Evolutionary conservation across 1,284 basidiomycete genomes (phyloP).

Genomic region (Moesziomyces antarcticus): DNA sequence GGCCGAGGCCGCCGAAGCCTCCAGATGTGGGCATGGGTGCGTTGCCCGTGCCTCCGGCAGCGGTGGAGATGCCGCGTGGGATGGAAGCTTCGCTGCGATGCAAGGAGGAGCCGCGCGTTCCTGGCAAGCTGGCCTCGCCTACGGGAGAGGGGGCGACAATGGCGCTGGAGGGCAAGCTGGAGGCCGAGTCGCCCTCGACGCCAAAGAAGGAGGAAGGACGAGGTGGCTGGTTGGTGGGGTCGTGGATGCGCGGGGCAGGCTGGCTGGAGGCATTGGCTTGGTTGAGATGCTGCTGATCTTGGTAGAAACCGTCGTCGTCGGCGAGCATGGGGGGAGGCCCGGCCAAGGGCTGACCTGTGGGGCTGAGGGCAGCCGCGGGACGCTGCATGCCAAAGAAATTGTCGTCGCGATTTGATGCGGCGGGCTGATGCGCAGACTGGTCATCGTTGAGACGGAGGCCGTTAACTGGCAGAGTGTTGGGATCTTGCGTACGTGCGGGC

Average conservation of each 20-base stretch:
- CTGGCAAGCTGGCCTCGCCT: constrained; percentile 15
- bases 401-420: constrained; percentile 14
- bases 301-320: constrained; percentile 39
- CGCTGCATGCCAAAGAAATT: constrained; percentile 59
- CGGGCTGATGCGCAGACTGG: constrained; percentile 6
- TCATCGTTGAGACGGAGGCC: constrained; percentile 19
- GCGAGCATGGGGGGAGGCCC: constrained; percentile 31
- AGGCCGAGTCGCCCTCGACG: constrained; percentile 17
- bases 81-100: constrained; percentile 22
- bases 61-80: constrained; percentile 50
- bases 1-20: constrained; percentile 44
- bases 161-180: constrained; percentile 18
- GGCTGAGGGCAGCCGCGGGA: constrained; percentile 44
- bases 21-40: constrained; percentile 42
- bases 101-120: constrained; percentile 21
- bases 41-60: constrained; percentile 56
- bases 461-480: constrained; percentile 19
- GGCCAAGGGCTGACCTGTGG: constrained; percentile 41
- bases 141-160: constrained; percentile 2
- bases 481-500: constrained; percentile 9
- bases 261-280: constrained; percentile 19
- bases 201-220: constrained; percentile 56
- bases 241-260: constrained; percentile 26
- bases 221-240: constrained; percentile 9
- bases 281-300: constrained; percentile 33